These are phyloP conservation scores for Penicillium longicatenatum DNA, from an alignment of 495 filamentous ascomycete species.

Conservation along the genomic window DNA sequence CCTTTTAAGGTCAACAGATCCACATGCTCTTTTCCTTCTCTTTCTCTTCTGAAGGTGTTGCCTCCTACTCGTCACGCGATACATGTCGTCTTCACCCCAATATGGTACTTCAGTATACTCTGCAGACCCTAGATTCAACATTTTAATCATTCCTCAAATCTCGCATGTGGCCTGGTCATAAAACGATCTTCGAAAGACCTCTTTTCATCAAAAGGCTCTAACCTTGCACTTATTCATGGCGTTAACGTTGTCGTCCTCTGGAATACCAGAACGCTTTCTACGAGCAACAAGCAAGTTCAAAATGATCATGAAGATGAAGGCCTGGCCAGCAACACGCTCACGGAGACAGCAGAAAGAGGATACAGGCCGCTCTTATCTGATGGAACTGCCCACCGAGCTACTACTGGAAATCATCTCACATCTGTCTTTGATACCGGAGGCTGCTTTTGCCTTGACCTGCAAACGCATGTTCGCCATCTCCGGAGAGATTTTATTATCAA, in stretches of 20 bases:
- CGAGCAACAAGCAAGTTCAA: slow-evolving; percentile 39
- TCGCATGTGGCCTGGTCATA: slow-evolving; percentile 19
- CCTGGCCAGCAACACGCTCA: slow-evolving; percentile 27
- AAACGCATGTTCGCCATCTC: slow-evolving; percentile 46
- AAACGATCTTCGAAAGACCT: background rate
- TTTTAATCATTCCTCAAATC: slow-evolving; percentile 7
- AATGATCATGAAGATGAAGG: slow-evolving; percentile 33
- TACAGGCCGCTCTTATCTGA: slow-evolving; percentile 34
- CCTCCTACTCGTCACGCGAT: slow-evolving; percentile 24
- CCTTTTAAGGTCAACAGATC: slow-evolving; percentile 36
- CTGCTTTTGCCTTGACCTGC: slow-evolving; percentile 47
- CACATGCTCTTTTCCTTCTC: slow-evolving; percentile 7
- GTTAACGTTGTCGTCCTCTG: slow-evolving; percentile 19
- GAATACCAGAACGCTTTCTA: slow-evolving; percentile 34
- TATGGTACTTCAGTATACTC: slow-evolving; percentile 20
- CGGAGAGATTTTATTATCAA: slow-evolving; percentile 34
- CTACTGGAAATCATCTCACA: slow-evolving; percentile 45
- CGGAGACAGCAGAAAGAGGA: slow-evolving; percentile 21
- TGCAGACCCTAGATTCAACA: slow-evolving; percentile 6
- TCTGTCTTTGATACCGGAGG: slow-evolving; percentile 40
- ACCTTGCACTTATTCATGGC: slow-evolving; percentile 20
- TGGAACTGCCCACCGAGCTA: slow-evolving; percentile 49
- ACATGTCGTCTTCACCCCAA: slow-evolving; percentile 13
- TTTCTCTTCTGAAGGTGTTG: slow-evolving; percentile 15
- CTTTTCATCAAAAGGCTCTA: background rate